phyloP scores from a whole-genome alignment of 495 filamentous ascomycete genomes.

The Penicillium alfredii region DNA sequence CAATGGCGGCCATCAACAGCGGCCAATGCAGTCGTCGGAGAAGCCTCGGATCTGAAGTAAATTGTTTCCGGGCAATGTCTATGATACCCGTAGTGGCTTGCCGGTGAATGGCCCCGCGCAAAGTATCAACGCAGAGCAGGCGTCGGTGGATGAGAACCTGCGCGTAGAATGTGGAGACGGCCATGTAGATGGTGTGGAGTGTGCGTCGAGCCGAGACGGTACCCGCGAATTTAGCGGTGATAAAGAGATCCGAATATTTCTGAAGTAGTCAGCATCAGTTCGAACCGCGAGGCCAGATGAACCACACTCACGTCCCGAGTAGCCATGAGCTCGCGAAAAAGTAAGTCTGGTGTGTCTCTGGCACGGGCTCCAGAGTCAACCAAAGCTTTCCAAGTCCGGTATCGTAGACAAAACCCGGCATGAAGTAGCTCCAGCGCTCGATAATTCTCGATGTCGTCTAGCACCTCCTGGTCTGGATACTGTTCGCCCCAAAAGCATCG shows the following conservation, averaged over 20 bases:
- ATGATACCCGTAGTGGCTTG: slow-evolving; percentile 32
- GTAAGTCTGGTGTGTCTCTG: slow-evolving; percentile 25
- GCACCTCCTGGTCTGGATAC: slow-evolving; percentile 42
- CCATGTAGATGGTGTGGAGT: slow-evolving; percentile 44
- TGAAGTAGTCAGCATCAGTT: slow-evolving; percentile 10
- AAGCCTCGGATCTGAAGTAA: slow-evolving; percentile 28
- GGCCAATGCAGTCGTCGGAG: slow-evolving; percentile 42
- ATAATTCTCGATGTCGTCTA: slow-evolving; percentile 47
- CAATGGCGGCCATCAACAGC: slow-evolving; percentile 40
- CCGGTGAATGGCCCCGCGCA: slow-evolving; percentile 25
- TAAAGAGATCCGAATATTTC: slow-evolving; percentile 39
- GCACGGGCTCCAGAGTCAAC: slow-evolving; percentile 26
- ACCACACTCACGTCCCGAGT: slow-evolving; percentile 26
- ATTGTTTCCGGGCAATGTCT: slow-evolving; percentile 36
- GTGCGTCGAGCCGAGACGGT: slow-evolving; percentile 33
- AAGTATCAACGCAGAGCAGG: slow-evolving; percentile 20
- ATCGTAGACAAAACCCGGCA: slow-evolving; percentile 27
- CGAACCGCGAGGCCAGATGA: not conserved
- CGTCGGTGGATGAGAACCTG: slow-evolving; percentile 41
- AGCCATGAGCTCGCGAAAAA: slow-evolving; percentile 29
- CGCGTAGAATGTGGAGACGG: slow-evolving; percentile 39
- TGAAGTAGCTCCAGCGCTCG: slow-evolving; percentile 36
- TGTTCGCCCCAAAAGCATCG: slow-evolving; percentile 40
- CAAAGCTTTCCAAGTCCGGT: slow-evolving; percentile 36
- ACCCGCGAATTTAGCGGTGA: slow-evolving; percentile 37